phyloP scores from a whole-genome alignment of 2,329 filamentous ascomycete species.

The Sarocladium strictum region DNA sequence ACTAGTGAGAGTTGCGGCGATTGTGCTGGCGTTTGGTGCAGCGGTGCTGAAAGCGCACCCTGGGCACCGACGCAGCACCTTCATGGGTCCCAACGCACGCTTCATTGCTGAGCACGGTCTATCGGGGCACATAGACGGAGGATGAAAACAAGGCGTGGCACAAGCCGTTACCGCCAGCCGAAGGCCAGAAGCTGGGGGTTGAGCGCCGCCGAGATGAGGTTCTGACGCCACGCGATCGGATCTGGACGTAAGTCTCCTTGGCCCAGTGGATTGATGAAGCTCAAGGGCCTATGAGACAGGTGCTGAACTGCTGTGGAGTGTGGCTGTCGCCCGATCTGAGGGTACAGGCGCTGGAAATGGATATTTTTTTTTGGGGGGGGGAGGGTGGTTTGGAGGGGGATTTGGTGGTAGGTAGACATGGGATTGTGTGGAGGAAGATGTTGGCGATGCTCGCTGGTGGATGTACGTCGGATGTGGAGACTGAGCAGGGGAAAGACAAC shows the following conservation, averaged over 20 bases:
- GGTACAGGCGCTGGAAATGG: too few species aligned
- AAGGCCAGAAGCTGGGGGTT: not conserved
- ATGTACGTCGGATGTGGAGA: too few species aligned
- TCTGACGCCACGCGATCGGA: not conserved
- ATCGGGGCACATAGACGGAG: not conserved
- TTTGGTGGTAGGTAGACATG: too few species aligned
- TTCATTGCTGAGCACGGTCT: not conserved
- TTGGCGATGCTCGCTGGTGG: too few species aligned
- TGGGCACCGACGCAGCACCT: not conserved
- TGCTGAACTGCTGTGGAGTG: too few species aligned
- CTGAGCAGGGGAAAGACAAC: too few species aligned
- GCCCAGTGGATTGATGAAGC: not conserved
- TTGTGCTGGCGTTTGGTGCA: slow-evolving; percentile 2
- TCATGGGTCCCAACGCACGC: not conserved
- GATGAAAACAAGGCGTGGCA: not conserved
- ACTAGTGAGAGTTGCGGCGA: slow-evolving; percentile 14
- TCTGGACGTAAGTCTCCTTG: not conserved
- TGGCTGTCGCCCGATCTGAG: too few species aligned
- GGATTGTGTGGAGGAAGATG: too few species aligned
- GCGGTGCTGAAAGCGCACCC: not conserved
- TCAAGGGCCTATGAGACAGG: not conserved
- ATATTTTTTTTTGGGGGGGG: too few species aligned
- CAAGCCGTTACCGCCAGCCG: not conserved
- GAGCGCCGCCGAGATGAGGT: not conserved
- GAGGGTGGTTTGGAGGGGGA: too few species aligned